phyloP scores from a whole-genome alignment of 2,329 filamentous ascomycete species.

The Penicillium verrucosum region DNA sequence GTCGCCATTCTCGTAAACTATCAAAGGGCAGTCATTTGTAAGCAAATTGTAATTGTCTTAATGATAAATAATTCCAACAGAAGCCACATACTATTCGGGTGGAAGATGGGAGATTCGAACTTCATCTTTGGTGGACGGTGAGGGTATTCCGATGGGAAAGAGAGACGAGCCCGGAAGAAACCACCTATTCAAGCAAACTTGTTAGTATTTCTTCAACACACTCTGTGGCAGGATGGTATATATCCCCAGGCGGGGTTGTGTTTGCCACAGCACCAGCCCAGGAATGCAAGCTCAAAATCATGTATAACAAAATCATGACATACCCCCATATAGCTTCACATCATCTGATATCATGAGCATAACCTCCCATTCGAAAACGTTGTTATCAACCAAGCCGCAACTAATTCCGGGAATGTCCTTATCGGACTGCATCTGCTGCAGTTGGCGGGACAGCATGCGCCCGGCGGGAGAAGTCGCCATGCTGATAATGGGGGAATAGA shows the following conservation, averaged over 20 bases:
- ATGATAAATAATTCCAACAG: neutral
- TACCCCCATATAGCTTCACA: conserved; percentile 89
- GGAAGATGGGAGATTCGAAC: conserved; percentile 83
- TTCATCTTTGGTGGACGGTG: conserved; percentile 83
- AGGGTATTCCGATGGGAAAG: conserved; percentile 82
- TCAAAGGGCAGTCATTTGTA: neutral
- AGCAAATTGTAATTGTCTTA: neutral
- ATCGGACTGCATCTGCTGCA: conserved; percentile 89
- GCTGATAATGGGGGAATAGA: conserved; percentile 3
- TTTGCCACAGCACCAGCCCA: neutral
- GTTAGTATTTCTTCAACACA: neutral
- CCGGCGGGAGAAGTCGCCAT: conserved; percentile 47
- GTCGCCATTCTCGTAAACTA: conserved; percentile 76
- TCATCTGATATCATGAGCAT: conserved; percentile 98
- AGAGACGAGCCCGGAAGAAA: conserved; percentile 82
- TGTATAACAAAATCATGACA: conserved; percentile 26
- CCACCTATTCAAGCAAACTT: conserved; percentile 60
- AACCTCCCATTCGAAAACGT: conserved; percentile 97
- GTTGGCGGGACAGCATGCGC: conserved; percentile 73
- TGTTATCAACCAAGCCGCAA: conserved; percentile 78
- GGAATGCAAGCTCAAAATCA: neutral
- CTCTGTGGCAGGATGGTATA: neutral
- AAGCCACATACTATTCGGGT: conserved; percentile 70
- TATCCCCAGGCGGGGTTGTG: neutral
- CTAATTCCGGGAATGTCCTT: conserved; percentile 94